phyloP scores from a whole-genome alignment of 2,329 filamentous ascomycete species.

The Penicillium palitans region DNA sequence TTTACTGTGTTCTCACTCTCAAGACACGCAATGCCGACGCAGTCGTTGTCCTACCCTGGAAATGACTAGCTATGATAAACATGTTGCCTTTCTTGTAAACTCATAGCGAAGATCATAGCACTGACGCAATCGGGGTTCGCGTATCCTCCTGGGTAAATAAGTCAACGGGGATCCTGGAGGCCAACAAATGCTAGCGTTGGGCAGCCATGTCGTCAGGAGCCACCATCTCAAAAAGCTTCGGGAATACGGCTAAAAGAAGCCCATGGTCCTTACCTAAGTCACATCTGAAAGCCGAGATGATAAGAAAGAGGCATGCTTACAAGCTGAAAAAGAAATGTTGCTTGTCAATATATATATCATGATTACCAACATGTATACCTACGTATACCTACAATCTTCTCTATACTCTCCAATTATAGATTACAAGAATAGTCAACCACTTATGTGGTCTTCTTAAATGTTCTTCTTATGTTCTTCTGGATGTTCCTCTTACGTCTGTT shows the following conservation, averaged over 20 bases:
- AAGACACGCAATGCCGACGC: too few relatives aligned
- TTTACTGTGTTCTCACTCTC: too few relatives aligned
- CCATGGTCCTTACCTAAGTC: background rate
- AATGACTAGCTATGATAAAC: too few relatives aligned
- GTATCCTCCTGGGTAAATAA: too few relatives aligned
- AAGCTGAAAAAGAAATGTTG: background rate
- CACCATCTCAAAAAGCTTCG: background rate
- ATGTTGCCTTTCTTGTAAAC: too few relatives aligned
- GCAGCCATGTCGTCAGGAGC: background rate
- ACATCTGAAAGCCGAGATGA: background rate
- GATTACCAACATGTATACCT: background rate
- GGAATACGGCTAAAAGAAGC: background rate
- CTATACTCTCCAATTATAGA: background rate
- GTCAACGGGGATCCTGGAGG: too few relatives aligned
- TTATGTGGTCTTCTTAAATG: too few relatives aligned
- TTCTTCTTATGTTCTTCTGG: too few relatives aligned
- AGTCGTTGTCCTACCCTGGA: too few relatives aligned
- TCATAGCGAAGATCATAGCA: too few relatives aligned
- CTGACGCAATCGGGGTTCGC: too few relatives aligned
- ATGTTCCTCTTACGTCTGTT: too few relatives aligned
- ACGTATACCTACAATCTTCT: background rate
- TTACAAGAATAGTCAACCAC: background rate
- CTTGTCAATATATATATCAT: background rate
- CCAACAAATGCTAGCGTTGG: background rate
- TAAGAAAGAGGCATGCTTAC: background rate